Percentiles rank a stretch among this genome's conserved stretches.
Conservation (phyloP, 805 yeast species). For the Saturnispora besseyi region DNA sequence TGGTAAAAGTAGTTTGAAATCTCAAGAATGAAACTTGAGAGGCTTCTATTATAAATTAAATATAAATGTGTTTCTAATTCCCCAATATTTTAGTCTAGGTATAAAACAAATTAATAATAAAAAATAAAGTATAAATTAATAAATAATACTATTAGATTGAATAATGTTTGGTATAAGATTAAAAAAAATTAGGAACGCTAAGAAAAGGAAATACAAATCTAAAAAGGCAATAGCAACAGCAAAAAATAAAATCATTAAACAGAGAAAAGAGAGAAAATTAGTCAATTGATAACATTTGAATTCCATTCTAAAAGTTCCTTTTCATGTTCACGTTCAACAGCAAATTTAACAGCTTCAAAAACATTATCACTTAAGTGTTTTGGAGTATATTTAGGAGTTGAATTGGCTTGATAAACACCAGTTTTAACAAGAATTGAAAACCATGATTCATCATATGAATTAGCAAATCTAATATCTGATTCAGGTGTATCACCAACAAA, state of each 20-base stretch:
- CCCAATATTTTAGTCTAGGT: background rate
- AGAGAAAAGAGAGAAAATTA: background rate
- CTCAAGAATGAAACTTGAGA: slow-evolving; percentile 16
- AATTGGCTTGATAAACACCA: slow-evolving; percentile 78
- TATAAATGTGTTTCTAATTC: background rate
- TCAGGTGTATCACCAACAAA: slow-evolving; percentile 90
- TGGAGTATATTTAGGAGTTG: slow-evolving; percentile 71
- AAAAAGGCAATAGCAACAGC: background rate
- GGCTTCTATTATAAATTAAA: background rate
- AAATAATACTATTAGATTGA: too few relatives aligned
- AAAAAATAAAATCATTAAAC: background rate
- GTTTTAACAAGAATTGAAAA: slow-evolving; percentile 77
- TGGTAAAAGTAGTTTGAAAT: slow-evolving; percentile 86
- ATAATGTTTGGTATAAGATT: too few relatives aligned
- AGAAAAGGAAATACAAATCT: too few relatives aligned
- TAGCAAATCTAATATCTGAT: slow-evolving; percentile 80
- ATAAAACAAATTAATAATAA: background rate
- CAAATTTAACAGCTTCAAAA: slow-evolving; percentile 73
- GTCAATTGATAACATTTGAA: slow-evolving; percentile 23
- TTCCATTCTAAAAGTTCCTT: slow-evolving; percentile 72
- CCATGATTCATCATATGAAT: slow-evolving; percentile 80
- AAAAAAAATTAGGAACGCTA: too few relatives aligned
- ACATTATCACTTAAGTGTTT: slow-evolving; percentile 66
- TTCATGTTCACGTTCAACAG: slow-evolving; percentile 72
- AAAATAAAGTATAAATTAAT: background rate